Conservation (phyloP, 2,329 filamentous ascomycete species). For the Coleophoma crateriformis region DNA sequence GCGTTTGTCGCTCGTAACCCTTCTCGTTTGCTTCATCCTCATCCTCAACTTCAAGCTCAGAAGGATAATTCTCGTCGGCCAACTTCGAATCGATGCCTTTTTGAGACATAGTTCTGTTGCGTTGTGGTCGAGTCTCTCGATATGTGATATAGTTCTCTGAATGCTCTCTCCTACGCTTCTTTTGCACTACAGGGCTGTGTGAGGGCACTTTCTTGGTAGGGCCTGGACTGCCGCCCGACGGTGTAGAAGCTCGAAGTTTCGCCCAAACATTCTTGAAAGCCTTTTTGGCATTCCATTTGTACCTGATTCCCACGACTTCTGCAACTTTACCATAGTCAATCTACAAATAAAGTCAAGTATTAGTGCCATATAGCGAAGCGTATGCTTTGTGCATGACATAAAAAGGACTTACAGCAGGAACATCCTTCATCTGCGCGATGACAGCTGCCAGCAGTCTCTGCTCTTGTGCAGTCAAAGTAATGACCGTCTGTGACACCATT, state of each 20-base stretch:
- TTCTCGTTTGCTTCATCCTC: not conserved
- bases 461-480: conserved; percentile 6
- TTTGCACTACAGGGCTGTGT: conserved; percentile 12
- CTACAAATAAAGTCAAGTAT: conserved; percentile 2
- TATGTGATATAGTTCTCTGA: too few species aligned
- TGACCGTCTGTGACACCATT: not conserved
- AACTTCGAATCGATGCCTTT: not conserved
- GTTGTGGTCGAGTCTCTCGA: not conserved
- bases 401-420: conserved; percentile 3
- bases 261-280: conserved; percentile 15
- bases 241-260: conserved; percentile 8
- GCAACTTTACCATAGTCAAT: conserved; percentile 37
- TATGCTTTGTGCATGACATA: not conserved
- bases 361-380: not conserved
- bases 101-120: not conserved
- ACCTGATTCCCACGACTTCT: conserved; percentile 29
- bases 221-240: not conserved
- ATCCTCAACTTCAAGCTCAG: not conserved
- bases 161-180: not conserved
- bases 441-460: conserved; percentile 7
- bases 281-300: conserved; percentile 31
- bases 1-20: too few species aligned
- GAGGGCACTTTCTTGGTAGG: conserved; percentile 32
- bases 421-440: conserved; percentile 8
- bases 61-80: not conserved